phyloP scores from a whole-genome alignment of 2,329 filamentous ascomycete species.

The Aspergillus amoenus region DNA sequence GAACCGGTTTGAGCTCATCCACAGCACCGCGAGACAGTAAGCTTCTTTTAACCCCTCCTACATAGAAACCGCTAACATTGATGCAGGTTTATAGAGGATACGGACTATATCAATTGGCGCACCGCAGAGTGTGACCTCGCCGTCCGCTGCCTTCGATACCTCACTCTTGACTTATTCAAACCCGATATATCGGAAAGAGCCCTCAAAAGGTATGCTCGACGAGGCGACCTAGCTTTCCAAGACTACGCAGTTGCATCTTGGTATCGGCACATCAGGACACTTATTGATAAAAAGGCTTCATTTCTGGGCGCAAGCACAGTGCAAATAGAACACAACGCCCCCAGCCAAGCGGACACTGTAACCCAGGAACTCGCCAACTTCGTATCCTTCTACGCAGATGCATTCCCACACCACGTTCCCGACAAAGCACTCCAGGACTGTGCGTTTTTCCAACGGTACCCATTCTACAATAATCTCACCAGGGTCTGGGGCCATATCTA shows the following conservation, averaged over 20 bases:
- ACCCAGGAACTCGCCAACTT: constrained; percentile 1
- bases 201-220: neutral
- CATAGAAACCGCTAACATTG: neutral
- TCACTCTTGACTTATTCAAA: constrained; percentile 6
- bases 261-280: constrained; percentile 1
- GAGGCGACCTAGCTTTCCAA: constrained; percentile 5
- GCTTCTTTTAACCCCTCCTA: neutral
- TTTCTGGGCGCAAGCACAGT: neutral
- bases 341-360: neutral
- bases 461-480: constrained; percentile 1
- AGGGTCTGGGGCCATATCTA: constrained; percentile 7
- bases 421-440: neutral
- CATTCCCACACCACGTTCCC: neutral
- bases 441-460: neutral
- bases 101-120: neutral
- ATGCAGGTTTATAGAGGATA: neutral
- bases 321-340: neutral
- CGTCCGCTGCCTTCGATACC: constrained; percentile 10
- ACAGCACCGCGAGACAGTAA: constrained; percentile 4
- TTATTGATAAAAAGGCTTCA: neutral
- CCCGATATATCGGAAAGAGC: neutral
- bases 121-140: constrained; percentile 9
- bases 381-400: neutral
- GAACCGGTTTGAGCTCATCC: constrained; percentile 10
- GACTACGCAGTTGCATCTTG: constrained; percentile 5